Conservation (phyloP, 2,329 filamentous ascomycete species). For the Botryotinia convoluta region DNA sequence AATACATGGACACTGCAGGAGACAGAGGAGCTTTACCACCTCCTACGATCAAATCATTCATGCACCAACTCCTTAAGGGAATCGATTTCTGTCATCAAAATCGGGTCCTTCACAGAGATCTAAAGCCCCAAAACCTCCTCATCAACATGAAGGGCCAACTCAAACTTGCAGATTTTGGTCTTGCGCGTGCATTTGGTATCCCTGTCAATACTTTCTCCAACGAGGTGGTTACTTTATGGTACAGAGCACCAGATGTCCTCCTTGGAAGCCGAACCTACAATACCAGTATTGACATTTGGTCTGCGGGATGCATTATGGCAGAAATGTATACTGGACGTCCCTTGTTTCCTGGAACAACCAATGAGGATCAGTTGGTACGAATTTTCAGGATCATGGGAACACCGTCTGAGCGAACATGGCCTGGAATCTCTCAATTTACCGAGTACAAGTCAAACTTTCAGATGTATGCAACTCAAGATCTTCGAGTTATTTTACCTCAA, state of each 20-base stretch:
- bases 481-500: conserved; percentile 81
- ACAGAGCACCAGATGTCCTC: conserved; percentile 92
- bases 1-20: conserved; percentile 95
- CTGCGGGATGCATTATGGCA: conserved; percentile 98
- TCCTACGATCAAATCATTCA: conserved; percentile 94
- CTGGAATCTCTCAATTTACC: conserved; percentile 90
- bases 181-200: conserved; percentile 92
- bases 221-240: conserved; percentile 97
- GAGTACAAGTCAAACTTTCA: conserved; percentile 97
- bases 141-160: conserved; percentile 89
- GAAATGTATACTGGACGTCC: conserved; percentile 98
- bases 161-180: conserved; percentile 91
- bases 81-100: conserved; percentile 99
- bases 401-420: conserved; percentile 92
- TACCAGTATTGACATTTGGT: conserved; percentile 99
- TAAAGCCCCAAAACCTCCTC: conserved; percentile 94
- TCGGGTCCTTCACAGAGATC: conserved; percentile 87
- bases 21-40: conserved; percentile 88
- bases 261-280: conserved; percentile 95
- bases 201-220: conserved; percentile 98
- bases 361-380: conserved; percentile 94
- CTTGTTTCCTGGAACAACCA: conserved; percentile 94
- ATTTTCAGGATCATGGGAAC: conserved; percentile 99
- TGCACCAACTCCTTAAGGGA: conserved; percentile 93
- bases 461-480: conserved; percentile 88